A percentile compares a stretch with the other conserved stretches of the same genome.
phyloP scores from a whole-genome alignment of 345 rosid genomes.

The Eucalyptus regnans region DNA sequence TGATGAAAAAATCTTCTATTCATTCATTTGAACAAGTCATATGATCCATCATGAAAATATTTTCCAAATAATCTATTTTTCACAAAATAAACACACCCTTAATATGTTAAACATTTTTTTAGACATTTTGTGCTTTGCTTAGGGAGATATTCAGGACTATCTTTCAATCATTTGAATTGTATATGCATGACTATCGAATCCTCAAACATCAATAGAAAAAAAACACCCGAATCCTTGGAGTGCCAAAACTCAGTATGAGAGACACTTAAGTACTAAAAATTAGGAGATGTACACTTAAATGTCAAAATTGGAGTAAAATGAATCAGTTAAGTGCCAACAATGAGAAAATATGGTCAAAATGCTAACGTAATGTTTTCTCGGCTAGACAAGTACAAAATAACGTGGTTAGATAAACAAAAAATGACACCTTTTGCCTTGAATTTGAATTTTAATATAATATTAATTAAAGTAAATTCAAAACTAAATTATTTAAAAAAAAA shows the following conservation, averaged over 20 bases:
- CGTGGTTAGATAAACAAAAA: rapidly evolving
- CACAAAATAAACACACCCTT: background rate
- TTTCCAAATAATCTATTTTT: rapidly evolving
- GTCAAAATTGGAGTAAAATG: rapidly evolving
- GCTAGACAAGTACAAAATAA: too few species aligned
- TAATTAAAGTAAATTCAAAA: too few species aligned
- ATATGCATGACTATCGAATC: background rate
- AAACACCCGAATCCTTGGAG: rapidly evolving
- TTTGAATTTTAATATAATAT: too few species aligned
- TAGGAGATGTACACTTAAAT: rapidly evolving
- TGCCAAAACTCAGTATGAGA: rapidly evolving
- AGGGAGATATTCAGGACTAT: background rate
- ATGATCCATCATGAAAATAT: rapidly evolving
- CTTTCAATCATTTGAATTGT: background rate
- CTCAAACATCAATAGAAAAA: background rate
- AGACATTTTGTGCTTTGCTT: background rate
- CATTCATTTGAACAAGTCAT: background rate
- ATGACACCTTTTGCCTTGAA: too few species aligned
- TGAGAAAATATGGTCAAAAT: too few species aligned
- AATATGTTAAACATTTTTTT: too few species aligned
- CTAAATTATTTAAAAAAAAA: too few species aligned
- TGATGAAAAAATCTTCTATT: too few species aligned
- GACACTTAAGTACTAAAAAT: rapidly evolving
- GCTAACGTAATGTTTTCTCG: rapidly evolving
- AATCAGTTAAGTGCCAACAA: rapidly evolving